phyloP scores from a whole-genome alignment of 1,284 basidiomycete genomes.

The Ceratobasidium sp. region DNA sequence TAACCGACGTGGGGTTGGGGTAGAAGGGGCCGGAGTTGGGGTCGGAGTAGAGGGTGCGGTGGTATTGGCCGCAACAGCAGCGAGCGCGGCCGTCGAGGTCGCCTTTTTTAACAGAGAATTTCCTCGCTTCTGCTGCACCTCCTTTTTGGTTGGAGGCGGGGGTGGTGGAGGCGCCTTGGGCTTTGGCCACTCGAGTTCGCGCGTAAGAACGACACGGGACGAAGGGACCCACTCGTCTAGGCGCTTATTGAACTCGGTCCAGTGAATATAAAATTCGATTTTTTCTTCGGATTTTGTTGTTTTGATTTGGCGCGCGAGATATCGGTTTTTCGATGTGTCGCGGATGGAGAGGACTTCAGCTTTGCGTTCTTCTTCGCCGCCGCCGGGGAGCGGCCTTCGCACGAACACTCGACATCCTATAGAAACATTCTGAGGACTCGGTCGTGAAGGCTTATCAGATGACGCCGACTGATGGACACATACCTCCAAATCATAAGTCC shows the following conservation, averaged over 20 bases:
- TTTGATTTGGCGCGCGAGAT: slow-evolving; percentile 63
- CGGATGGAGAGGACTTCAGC: slow-evolving; percentile 95
- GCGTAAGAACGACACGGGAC: slow-evolving; percentile 82
- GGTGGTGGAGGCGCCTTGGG: slow-evolving; percentile 73
- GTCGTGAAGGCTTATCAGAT: slow-evolving; percentile 44
- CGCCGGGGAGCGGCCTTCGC: slow-evolving; percentile 78
- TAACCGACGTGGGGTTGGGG: slow-evolving; percentile 32
- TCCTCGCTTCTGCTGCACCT: slow-evolving; percentile 55
- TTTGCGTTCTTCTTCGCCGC: slow-evolving; percentile 84
- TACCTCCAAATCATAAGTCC: slow-evolving; percentile 43
- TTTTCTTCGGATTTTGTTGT: slow-evolving; percentile 74
- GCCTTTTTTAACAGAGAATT: slow-evolving; percentile 58
- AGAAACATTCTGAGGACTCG: slow-evolving; percentile 73
- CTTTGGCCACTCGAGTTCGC: slow-evolving; percentile 97
- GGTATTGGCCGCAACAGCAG: slow-evolving; percentile 37
- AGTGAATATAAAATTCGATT: slow-evolving; percentile 96
- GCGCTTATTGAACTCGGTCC: slow-evolving; percentile 98
- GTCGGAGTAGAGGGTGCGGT: neutral
- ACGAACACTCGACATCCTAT: slow-evolving; percentile 96
- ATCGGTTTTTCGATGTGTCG: slow-evolving; percentile 76
- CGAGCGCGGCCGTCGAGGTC: slow-evolving; percentile 49
- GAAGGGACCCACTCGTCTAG: slow-evolving; percentile 99
- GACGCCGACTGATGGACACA: slow-evolving; percentile 7
- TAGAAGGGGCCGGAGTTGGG: slow-evolving; percentile 41
- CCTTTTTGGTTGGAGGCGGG: slow-evolving; percentile 57